phyloP scores from a whole-genome alignment of 2,329 filamentous ascomycete genomes.

The Xylaria arbuscula region DNA sequence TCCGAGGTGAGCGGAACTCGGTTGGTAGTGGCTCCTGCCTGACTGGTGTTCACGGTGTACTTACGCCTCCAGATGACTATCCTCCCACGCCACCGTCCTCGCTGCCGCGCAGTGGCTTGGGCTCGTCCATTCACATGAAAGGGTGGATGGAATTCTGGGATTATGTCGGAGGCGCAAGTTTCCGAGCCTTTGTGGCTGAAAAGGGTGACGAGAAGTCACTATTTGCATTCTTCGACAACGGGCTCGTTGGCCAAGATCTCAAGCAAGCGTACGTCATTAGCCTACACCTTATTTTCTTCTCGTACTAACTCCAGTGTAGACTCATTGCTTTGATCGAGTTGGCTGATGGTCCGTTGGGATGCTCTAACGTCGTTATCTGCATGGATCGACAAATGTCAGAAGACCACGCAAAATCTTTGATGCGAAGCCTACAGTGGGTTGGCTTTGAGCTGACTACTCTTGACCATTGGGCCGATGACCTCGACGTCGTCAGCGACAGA shows the following conservation, averaged over 20 bases:
- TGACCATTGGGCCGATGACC: slow-evolving; percentile 75
- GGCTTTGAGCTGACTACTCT: slow-evolving; percentile 87
- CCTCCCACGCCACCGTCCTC: slow-evolving; percentile 53
- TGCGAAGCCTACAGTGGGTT: slow-evolving; percentile 91
- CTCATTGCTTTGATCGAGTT: slow-evolving; percentile 92
- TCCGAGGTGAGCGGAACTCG: slow-evolving; percentile 93
- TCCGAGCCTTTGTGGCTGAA: slow-evolving; percentile 85
- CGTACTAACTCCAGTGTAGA: slow-evolving; percentile 58
- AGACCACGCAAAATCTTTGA: slow-evolving; percentile 72
- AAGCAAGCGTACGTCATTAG: slow-evolving; percentile 79
- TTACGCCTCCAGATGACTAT: slow-evolving; percentile 64
- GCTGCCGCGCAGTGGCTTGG: slow-evolving; percentile 45
- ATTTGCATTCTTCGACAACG: slow-evolving; percentile 86
- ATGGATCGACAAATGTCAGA: slow-evolving; percentile 77
- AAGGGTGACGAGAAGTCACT: slow-evolving; percentile 77
- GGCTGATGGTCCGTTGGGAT: slow-evolving; percentile 79
- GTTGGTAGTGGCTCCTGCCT: slow-evolving; percentile 83
- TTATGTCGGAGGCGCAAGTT: slow-evolving; percentile 84
- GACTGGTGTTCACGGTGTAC: slow-evolving; percentile 73
- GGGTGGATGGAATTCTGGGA: slow-evolving; percentile 86
- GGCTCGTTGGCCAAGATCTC: slow-evolving; percentile 77
- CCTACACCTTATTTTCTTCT: slow-evolving; percentile 9
- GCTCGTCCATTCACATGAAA: slow-evolving; percentile 55
- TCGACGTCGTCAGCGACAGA: slow-evolving; percentile 75
- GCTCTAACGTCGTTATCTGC: slow-evolving; percentile 81